These are phyloP conservation scores for Canna indica DNA, from an alignment of 176 grass and related monocot genomes.

Conservation along the genomic window DNA sequence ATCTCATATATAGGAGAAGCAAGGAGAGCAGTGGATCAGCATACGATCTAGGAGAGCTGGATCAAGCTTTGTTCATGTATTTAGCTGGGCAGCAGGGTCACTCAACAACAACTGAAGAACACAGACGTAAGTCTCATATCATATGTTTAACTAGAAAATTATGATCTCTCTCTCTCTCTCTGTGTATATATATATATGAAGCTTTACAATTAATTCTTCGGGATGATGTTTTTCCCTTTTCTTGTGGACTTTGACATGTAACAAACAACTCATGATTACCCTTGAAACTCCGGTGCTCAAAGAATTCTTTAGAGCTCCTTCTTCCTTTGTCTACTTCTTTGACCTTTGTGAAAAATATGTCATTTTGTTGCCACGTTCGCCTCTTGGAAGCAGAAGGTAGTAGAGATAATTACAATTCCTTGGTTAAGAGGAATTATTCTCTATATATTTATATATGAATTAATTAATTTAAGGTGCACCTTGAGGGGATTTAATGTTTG, in stretches of 20 bases:
- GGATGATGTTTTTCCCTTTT: constrained; percentile 10
- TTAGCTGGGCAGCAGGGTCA: constrained; percentile 49
- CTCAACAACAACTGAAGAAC: constrained; percentile 33
- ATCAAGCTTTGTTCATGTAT: constrained; percentile 68
- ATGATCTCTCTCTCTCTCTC: too few species aligned
- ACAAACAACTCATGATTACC: constrained; percentile 81
- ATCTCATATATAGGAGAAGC: constrained; percentile 23
- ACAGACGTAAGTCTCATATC: constrained; percentile 31
- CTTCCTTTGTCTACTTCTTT: too few species aligned
- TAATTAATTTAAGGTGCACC: not conserved
- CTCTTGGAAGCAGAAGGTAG: too few species aligned
- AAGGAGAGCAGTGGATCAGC: constrained; percentile 29
- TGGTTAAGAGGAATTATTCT: not conserved
- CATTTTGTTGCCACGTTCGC: too few species aligned
- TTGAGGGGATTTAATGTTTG: not conserved
- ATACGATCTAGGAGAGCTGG: constrained; percentile 63
- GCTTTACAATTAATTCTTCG: too few species aligned
- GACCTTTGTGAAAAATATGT: too few species aligned
- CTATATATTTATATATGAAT: not conserved
- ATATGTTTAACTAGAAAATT: too few species aligned
- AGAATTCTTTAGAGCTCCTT: not conserved
- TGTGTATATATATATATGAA: too few species aligned
- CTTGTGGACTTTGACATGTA: constrained; percentile 61
- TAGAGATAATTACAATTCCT: too few species aligned
- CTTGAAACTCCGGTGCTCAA: not conserved